These are phyloP conservation scores for Poa annua DNA, from an alignment of 176 grass and related monocot species.

Conservation along the genomic window DNA sequence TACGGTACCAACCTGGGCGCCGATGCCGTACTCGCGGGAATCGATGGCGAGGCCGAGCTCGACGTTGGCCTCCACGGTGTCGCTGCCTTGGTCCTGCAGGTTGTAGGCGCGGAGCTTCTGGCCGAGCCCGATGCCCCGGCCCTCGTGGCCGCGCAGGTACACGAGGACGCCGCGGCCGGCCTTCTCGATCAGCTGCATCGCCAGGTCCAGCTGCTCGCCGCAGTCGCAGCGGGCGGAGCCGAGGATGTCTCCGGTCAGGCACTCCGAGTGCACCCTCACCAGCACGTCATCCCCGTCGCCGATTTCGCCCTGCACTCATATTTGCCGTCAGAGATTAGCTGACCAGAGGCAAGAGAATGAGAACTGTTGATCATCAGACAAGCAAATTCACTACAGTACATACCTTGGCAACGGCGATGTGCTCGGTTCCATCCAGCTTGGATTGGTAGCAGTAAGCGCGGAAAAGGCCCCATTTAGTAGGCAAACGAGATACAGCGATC, in stretches of 20 bases:
- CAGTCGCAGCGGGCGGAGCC: constrained; percentile 86
- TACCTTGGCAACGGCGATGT: constrained; percentile 87
- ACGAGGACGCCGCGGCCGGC: constrained; percentile 82
- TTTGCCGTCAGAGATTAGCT: neutral
- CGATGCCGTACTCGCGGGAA: constrained; percentile 92
- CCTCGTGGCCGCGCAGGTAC: constrained; percentile 93
- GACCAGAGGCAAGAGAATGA: neutral
- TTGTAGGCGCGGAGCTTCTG: constrained; percentile 89
- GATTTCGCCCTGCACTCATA: constrained; percentile 61
- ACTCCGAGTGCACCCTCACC: constrained; percentile 93
- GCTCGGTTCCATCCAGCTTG: constrained; percentile 88
- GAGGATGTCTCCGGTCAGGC: constrained; percentile 89
- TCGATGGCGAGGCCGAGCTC: constrained; percentile 90
- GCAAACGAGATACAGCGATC: constrained; percentile 81
- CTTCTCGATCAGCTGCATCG: constrained; percentile 81
- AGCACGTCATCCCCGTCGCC: constrained; percentile 69
- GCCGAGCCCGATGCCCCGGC: constrained; percentile 88
- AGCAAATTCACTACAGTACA: neutral
- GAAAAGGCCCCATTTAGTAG: constrained; percentile 96
- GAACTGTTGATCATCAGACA: neutral
- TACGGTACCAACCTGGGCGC: constrained; percentile 64
- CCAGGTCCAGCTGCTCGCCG: constrained; percentile 82
- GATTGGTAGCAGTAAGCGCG: constrained; percentile 85
- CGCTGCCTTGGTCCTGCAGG: constrained; percentile 84
- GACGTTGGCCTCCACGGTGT: constrained; percentile 91